Evolutionary conservation across 164 flowering plant genomes (phyloP).

Genomic region (Nelumbo lutea): DNA sequence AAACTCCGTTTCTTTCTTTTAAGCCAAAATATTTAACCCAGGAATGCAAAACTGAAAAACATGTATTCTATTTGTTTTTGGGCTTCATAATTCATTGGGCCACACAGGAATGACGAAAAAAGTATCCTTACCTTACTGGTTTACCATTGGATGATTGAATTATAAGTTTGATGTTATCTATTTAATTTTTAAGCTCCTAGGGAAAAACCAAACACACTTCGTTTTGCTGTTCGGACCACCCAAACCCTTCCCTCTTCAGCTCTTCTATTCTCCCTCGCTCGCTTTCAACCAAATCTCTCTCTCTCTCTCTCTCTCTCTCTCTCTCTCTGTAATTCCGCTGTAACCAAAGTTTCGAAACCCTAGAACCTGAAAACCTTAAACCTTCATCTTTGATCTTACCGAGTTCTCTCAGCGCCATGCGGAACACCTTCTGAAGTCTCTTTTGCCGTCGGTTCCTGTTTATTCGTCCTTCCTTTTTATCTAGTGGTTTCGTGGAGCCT

Average conservation of each 20-base stretch:
- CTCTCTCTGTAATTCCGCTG: not conserved
- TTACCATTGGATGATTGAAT: not conserved
- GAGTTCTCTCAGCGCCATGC: not conserved
- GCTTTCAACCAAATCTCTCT: not conserved
- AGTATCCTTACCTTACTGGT: too few relatives aligned
- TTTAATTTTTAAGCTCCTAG: not conserved
- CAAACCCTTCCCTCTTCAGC: not conserved
- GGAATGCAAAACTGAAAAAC: too few relatives aligned
- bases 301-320: not conserved
- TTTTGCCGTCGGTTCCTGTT: not conserved
- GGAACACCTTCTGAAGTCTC: not conserved
- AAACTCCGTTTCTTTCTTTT: too few relatives aligned
- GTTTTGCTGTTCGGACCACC: not conserved
- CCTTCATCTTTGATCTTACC: too few relatives aligned
- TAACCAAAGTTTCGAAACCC: conserved; percentile 1
- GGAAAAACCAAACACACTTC: not conserved
- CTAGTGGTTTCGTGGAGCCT: not conserved
- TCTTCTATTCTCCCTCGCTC: not conserved
- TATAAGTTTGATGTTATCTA: not conserved
- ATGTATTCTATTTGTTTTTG: too few relatives aligned
- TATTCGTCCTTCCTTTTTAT: not conserved
- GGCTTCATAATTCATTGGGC: too few relatives aligned
- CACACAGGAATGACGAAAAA: too few relatives aligned
- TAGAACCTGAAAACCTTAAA: not conserved
- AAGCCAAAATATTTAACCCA: too few relatives aligned